Percentiles rank a stretch among this genome's conserved stretches.
phyloP scores from a whole-genome alignment of 768 basidiomycete species.

The Trametes villosa region DNA sequence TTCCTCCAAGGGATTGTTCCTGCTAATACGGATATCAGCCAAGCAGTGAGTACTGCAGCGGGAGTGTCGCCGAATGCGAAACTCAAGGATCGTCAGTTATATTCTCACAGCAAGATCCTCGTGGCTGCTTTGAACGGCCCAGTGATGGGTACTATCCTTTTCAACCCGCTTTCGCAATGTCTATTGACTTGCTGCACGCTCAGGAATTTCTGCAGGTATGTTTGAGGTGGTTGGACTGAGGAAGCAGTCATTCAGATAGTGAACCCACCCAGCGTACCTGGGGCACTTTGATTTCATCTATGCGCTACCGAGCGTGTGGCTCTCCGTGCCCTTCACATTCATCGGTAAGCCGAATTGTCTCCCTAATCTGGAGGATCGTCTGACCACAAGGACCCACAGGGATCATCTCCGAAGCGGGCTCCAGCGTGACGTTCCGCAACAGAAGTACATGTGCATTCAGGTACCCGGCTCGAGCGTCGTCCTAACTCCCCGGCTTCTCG shows the following conservation, averaged over 20 bases:
- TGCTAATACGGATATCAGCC: slow-evolving; percentile 62
- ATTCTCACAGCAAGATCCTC: slow-evolving; percentile 68
- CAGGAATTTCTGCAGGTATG: slow-evolving; percentile 70
- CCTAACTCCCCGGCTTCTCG: neutral
- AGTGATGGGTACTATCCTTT: slow-evolving; percentile 59
- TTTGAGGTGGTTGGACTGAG: neutral
- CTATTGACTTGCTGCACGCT: slow-evolving; percentile 3
- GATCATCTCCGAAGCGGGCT: slow-evolving; percentile 68
- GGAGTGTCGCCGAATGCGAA: neutral
- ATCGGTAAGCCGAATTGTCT: slow-evolving; percentile 44
- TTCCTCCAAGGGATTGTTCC: slow-evolving; percentile 51
- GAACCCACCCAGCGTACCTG: slow-evolving; percentile 51
- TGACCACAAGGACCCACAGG: slow-evolving; percentile 41
- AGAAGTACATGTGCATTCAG: slow-evolving; percentile 48
- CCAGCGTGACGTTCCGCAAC: slow-evolving; percentile 71
- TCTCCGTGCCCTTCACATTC: slow-evolving; percentile 71
- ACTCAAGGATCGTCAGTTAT: slow-evolving; percentile 47
- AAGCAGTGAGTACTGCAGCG: slow-evolving; percentile 52
- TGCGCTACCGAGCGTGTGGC: slow-evolving; percentile 60
- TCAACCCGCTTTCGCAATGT: neutral
- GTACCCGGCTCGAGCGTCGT: neutral
- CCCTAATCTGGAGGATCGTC: too few relatives aligned
- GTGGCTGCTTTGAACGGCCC: slow-evolving; percentile 77
- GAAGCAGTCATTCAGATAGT: neutral
- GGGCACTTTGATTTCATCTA: slow-evolving; percentile 81